Evolutionary conservation across 176 grass and related monocot genomes (phyloP), one percentile per base, ranked within the genome.

Genomic region (Zoysia pacifica): DNA sequence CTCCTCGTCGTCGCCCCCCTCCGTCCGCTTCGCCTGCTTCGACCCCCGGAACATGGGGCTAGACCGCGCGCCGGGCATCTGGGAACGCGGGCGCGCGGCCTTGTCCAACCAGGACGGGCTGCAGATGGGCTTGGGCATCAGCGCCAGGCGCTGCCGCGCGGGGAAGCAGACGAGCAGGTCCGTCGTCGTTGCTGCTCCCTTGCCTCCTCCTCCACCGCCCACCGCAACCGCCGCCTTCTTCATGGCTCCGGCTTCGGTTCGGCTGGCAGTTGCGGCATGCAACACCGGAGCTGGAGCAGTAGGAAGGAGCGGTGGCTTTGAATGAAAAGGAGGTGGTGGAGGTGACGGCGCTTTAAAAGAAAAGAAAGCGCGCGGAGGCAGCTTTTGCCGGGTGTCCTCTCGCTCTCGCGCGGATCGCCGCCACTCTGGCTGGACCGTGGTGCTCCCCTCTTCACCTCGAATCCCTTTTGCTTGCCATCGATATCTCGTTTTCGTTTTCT

Each of bases 111-210:
- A 78, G 43, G 90, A 89, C 35, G 96, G 96, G 76, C 90, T 93
- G 67, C 90, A 88, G 14, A 95, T 88, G 4, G 85, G 75, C 51
- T 82, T 89, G 73, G 97, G 97, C 90, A 99, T 91, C 73, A 99
- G 72, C 13, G 86, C 80, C 20, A 95, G 84, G 72, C 86, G 96
- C 67, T 91, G 88, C 67, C 88, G 81, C 11, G 88, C 84, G 3
- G 93, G 93, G 67, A 99, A 93, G 86, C 96, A 99, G 18, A 91
- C 93, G 0, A 95, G 73, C 39, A 99, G 69, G 72, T 99, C 93
- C 52, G 83, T 86, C 19, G 87, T 46, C 61, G 87, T 85, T 14
- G 58, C 58, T 9, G 20, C 69, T 9, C 73, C 82, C 64, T 76
- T 68, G 9, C 50, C 73, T 1, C 61, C 63, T 4, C 16, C 51